Base-by-base conservation (phyloP, 1,139 yeast genomes). In the Pichia terricola region DNA sequence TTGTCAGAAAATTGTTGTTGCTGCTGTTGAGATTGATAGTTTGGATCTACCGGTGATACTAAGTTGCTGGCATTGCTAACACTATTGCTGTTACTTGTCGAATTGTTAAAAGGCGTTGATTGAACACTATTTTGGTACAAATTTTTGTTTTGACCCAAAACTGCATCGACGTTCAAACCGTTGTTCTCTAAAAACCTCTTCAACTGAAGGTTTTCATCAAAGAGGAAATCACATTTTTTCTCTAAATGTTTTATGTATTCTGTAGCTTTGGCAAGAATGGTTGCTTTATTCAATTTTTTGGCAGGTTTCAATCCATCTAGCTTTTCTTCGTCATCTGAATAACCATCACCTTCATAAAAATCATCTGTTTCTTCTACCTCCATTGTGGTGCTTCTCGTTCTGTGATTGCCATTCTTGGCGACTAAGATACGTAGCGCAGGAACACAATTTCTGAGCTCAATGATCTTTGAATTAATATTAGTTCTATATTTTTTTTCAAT, bases 401-500 rank as follows among this genome's bases (percentile, higher is more conserved):
- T 54, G 67, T 67, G 45, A 42, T 54, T 46, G 68, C 58, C 54
- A 38, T 50, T 56, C 43, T 56, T 59, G 5, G 65, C 58, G 16
- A 61, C 57, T 16, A 61, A 68, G 31, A 75, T 72, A 47, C 79
- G 64, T 43, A 77, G 66, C 2, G 81, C 67, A 2, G 94, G 94
- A 28, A 83, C 91, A 37, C 85, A 84, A 53, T 83, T 87, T 52
- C 89, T 67, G 40, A 83, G 72, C 45, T 80, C 81, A 45, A 78
- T 60, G 41, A 83, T 82, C 63, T 82, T 82, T 47, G 82, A 77
- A 59, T 83, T 83, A 55, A 83, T 81, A 56, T 81, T 81, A 32
- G 87, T 81, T 55, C 94, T 68, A 62, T 83, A 83, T 57, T 83
- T 78, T 62, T 82, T 81, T 58, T 83, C 94, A 55, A 83, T 81